Evolutionary conservation across 441 rosid species (phyloP).

Genomic region (Macaranga tanarius): DNA sequence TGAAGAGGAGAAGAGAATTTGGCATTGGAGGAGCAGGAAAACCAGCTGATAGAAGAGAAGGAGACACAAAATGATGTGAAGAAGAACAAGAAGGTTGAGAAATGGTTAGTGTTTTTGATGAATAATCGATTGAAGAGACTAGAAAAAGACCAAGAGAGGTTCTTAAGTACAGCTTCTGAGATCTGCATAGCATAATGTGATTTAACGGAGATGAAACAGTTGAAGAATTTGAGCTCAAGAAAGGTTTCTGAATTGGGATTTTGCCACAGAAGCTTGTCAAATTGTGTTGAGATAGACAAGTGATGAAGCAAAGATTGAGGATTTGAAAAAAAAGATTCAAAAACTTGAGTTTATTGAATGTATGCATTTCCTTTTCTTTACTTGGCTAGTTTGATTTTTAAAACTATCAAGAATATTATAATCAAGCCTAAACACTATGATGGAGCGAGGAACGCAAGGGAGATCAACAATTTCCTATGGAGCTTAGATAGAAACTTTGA

Average conservation of each 20-base stretch:
- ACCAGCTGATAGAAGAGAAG: constrained; percentile 40
- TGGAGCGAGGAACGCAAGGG: too few species aligned
- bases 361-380: constrained; percentile 26
- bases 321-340: constrained; percentile 12
- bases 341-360: constrained; percentile 23
- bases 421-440: too few species aligned
- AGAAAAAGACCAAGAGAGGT: constrained; percentile 47
- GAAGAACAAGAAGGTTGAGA: constrained; percentile 40
- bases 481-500: too few species aligned
- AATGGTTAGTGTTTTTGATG: constrained; percentile 36
- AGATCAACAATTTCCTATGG: too few species aligned
- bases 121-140: constrained; percentile 45
- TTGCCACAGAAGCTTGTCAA: constrained; percentile 28
- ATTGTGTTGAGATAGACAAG: constrained; percentile 6
- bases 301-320: constrained; percentile 10
- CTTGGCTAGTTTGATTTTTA: constrained; percentile 1
- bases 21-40: constrained; percentile 39
- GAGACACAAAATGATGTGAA: constrained; percentile 29
- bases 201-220: constrained; percentile 15
- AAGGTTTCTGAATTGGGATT: constrained; percentile 29
- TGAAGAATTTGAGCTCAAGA: constrained; percentile 26
- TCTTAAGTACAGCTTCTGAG: constrained; percentile 47
- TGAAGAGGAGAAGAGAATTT: constrained; percentile 44
- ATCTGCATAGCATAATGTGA: constrained; percentile 43
- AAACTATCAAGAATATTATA: not conserved